A percentile compares a stretch with the other conserved stretches of the same genome.
Evolutionary conservation across 371 early-diverging fungal genomes (phyloP).

Genomic region (Mycotypha africana): DNA sequence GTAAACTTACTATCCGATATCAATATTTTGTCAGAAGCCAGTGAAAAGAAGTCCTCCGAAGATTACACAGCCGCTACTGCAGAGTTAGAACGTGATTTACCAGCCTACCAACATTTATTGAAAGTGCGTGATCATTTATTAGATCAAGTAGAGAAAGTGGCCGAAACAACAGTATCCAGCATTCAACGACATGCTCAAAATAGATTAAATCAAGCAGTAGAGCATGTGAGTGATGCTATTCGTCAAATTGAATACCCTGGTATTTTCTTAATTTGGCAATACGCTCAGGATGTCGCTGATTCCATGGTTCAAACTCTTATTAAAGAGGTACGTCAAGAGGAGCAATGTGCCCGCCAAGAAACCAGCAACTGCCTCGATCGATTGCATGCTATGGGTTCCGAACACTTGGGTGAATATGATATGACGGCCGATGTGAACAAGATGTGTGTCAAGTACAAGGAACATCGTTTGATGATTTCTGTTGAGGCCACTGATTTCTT

Average conservation of each 20-base stretch:
- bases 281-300: constrained; percentile 73
- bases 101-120: constrained; percentile 52
- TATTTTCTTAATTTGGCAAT: constrained; percentile 76
- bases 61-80: constrained; percentile 22
- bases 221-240: constrained; percentile 57
- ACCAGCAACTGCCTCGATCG: constrained; percentile 55
- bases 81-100: constrained; percentile 48
- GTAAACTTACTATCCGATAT: constrained; percentile 75
- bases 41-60: constrained; percentile 39
- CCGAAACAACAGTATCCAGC: constrained; percentile 55
- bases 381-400: constrained; percentile 57
- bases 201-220: constrained; percentile 52
- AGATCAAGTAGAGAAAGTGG: constrained; percentile 61
- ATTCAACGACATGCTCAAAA: constrained; percentile 51
- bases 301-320: constrained; percentile 61
- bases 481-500: constrained; percentile 68
- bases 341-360: constrained; percentile 61
- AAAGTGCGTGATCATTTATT: constrained; percentile 51
- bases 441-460: constrained; percentile 39
- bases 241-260: constrained; percentile 77
- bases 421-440: constrained; percentile 38
- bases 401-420: constrained; percentile 41
- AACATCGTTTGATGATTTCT: constrained; percentile 42
- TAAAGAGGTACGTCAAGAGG: constrained; percentile 61
- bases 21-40: constrained; percentile 48